A percentile compares a stretch with the other conserved stretches of the same genome.
These are phyloP conservation scores for Lichtheimia ramosa DNA, from an alignment of 371 early-diverging fungal species.

Conservation along the genomic window DNA sequence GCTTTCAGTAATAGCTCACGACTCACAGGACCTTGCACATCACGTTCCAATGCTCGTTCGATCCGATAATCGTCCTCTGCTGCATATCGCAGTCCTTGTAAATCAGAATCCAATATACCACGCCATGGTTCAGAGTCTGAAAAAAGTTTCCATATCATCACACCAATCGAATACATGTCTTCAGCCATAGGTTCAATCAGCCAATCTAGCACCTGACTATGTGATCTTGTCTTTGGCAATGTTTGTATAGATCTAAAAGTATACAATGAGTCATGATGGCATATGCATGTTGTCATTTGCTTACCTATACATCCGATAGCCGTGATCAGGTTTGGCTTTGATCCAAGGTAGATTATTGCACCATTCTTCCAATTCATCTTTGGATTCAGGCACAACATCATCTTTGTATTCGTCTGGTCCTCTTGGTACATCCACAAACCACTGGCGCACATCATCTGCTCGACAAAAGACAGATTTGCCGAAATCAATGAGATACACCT, in stretches of 20 bases:
- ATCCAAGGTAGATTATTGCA: slow-evolving; percentile 54
- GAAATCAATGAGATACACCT: slow-evolving; percentile 64
- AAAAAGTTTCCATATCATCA: slow-evolving; percentile 68
- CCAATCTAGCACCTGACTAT: slow-evolving; percentile 48
- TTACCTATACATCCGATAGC: slow-evolving; percentile 60
- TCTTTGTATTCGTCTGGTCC: slow-evolving; percentile 42
- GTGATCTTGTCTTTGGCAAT: slow-evolving; percentile 56
- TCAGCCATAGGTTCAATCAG: slow-evolving; percentile 64
- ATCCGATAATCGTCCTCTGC: slow-evolving; percentile 62
- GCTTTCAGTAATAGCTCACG: slow-evolving; percentile 52
- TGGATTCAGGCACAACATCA: slow-evolving; percentile 46
- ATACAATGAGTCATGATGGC: not conserved
- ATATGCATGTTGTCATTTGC: not conserved
- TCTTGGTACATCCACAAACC: slow-evolving; percentile 57
- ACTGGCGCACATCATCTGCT: slow-evolving; percentile 50
- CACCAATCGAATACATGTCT: slow-evolving; percentile 66
- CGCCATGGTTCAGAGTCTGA: slow-evolving; percentile 69
- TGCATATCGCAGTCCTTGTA: slow-evolving; percentile 60
- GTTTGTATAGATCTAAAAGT: slow-evolving; percentile 55
- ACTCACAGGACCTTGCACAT: slow-evolving; percentile 51
- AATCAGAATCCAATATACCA: slow-evolving; percentile 65
- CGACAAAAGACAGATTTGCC: slow-evolving; percentile 65
- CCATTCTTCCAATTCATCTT: slow-evolving; percentile 49
- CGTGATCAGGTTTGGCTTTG: slow-evolving; percentile 63
- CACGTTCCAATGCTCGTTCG: slow-evolving; percentile 51